A percentile compares a stretch with the other conserved stretches of the same genome.
Conservation (phyloP, 805 yeast genomes). For the Kuraishia capsulata region DNA sequence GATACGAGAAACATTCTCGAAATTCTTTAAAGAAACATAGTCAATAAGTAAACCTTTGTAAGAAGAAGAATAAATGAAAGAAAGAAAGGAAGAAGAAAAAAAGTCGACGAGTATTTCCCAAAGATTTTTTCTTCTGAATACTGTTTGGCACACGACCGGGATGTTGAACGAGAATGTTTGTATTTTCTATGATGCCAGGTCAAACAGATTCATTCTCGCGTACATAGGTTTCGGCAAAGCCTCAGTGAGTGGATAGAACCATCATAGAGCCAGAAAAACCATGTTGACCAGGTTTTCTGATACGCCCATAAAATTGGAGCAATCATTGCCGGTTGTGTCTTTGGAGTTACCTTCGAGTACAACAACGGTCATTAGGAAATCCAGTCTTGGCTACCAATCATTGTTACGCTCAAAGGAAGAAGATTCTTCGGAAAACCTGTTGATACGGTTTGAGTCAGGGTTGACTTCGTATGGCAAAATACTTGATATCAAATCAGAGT, state of each 20-base stretch:
- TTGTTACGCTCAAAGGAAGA: not conserved
- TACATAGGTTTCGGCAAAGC: too few relatives aligned
- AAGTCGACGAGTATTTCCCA: too few relatives aligned
- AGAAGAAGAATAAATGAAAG: not conserved
- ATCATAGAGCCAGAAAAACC: too few relatives aligned
- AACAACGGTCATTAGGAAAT: not conserved
- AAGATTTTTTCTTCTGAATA: too few relatives aligned
- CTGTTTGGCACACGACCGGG: too few relatives aligned
- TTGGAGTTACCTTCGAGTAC: not conserved
- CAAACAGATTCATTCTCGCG: too few relatives aligned
- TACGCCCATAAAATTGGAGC: not conserved
- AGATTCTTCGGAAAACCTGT: conserved; percentile 9
- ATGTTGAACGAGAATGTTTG: too few relatives aligned
- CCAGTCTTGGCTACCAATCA: not conserved
- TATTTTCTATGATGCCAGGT: too few relatives aligned
- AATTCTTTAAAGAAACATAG: too few relatives aligned
- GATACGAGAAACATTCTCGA: too few relatives aligned
- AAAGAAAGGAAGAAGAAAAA: not conserved
- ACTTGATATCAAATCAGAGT: conserved; percentile 6
- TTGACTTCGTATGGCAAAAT: conserved; percentile 11
- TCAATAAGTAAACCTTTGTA: too few relatives aligned
- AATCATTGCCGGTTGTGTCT: not conserved
- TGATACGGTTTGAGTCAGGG: conserved; percentile 8
- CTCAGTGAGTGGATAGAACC: too few relatives aligned
- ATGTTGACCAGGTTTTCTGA: not conserved